Base-by-base conservation (phyloP, 179 eudicot species). In the Silene coronaria region DNA sequence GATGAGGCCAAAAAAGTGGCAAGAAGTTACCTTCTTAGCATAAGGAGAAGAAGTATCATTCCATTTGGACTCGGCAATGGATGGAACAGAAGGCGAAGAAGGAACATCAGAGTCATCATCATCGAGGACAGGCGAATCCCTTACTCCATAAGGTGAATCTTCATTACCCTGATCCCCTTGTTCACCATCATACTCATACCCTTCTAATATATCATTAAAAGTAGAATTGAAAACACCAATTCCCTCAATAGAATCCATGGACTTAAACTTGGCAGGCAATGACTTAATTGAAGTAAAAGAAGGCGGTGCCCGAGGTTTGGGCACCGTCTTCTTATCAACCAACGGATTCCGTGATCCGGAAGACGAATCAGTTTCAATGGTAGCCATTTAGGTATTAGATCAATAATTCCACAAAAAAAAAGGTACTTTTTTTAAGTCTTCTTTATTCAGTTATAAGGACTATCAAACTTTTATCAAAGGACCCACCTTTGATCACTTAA, bases 71-170 rank as follows among this genome's bases (percentile, higher is more conserved):
- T 93, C 91, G 55, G 81, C 82, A 79, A 77, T 77, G 4, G 85
- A 83, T 4, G 79, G 81, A 58, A 70, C 30, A 2, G 89, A 79
- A 74, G 96, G 80, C 57, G 89, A 85, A 76, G 77, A 80, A 62
- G 71, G 76, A 32, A 80, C 61, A 80, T 82, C 86, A 53, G 75
- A 73, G 68, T 55, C 59, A 2, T 83, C 91, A 61, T 82, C 89
- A 75, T 79, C 85, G 61, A 72, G 80, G 65, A 42, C 77, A 11
- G 76, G 77, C 67, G 77, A 58, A 55, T 73, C 78, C 80, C 78
- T 78, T 28, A 84, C 80, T 62, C 84, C 82, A 81, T 96, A 96
- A 13, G 99, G 99, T 7, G 99, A 91, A 74, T 93, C 97, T 77
- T 93, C 89, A 82, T 77, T 83, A 71, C 75, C 84, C 70, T 55